phyloP scores from a whole-genome alignment of 1,284 basidiomycete species.

The Melampsora allii-populina region DNA sequence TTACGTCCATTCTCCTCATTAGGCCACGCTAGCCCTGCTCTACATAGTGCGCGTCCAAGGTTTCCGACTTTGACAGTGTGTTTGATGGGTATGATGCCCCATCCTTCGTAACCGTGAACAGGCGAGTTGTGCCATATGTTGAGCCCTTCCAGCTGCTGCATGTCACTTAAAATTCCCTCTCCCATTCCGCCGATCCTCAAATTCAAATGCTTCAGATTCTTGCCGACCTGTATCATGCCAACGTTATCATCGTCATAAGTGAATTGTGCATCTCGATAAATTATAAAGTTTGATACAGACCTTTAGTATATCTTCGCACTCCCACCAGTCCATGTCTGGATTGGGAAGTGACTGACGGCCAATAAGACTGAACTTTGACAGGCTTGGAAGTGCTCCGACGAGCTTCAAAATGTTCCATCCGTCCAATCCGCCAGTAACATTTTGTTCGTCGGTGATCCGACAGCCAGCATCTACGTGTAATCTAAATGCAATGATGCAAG shows the following conservation, averaged over 20 bases:
- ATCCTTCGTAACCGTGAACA: slow-evolving; percentile 15
- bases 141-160: slow-evolving; percentile 3
- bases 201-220: slow-evolving; percentile 16
- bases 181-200: slow-evolving; percentile 25
- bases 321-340: background rate
- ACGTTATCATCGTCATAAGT: background rate
- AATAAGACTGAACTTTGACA: slow-evolving; percentile 30
- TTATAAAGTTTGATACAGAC: slow-evolving; percentile 9
- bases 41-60: slow-evolving; percentile 12
- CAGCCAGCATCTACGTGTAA: slow-evolving; percentile 40
- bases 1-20: slow-evolving; percentile 10
- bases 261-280: background rate
- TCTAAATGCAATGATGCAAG: slow-evolving; percentile 1
- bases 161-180: background rate
- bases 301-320: slow-evolving; percentile 6
- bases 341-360: slow-evolving; percentile 27
- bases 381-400: slow-evolving; percentile 6
- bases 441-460: slow-evolving; percentile 16
- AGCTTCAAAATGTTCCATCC: slow-evolving; percentile 20
- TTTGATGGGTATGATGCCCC: slow-evolving; percentile 31
- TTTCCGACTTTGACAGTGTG: background rate
- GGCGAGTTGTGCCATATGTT: slow-evolving; percentile 36
- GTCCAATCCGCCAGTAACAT: background rate
- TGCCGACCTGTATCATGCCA: background rate
- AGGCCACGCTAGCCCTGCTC: slow-evolving; percentile 30